Conservation (phyloP, 352 stramenopile genomes). For the Thraustochytrium sp. region DNA sequence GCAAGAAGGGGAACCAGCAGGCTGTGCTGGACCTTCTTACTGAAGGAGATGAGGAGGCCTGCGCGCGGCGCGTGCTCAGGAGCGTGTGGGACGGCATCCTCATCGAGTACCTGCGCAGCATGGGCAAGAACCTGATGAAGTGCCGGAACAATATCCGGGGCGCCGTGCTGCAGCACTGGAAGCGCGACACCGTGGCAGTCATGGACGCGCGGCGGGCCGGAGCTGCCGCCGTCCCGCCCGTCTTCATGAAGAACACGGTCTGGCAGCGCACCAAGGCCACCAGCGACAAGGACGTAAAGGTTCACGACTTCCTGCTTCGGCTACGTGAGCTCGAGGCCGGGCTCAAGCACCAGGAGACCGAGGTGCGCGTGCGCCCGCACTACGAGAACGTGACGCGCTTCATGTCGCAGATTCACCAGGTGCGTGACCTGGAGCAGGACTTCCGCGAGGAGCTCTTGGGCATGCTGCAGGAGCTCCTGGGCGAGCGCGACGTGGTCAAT, state of each 20-base stretch:
- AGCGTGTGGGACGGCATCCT: slow-evolving; percentile 40
- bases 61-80: background rate
- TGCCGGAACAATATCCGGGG: slow-evolving; percentile 14
- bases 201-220: background rate
- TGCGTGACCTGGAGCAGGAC: background rate
- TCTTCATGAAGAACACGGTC: slow-evolving; percentile 1
- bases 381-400: background rate
- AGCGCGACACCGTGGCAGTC: slow-evolving; percentile 13
- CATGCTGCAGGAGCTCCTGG: slow-evolving; percentile 21
- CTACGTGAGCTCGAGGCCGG: background rate
- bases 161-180: slow-evolving; percentile 33
- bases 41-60: background rate
- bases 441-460: background rate
- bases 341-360: background rate
- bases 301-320: background rate
- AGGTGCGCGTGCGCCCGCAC: background rate
- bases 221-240: background rate
- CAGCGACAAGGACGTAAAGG: background rate
- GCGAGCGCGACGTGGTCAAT: background rate
- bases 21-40: background rate
- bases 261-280: slow-evolving; percentile 1
- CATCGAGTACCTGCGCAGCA: slow-evolving; percentile 35
- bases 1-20: background rate
- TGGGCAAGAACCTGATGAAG: slow-evolving; percentile 39
- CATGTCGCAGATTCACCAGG: background rate